Percentiles rank a stretch among this genome's conserved stretches.
phyloP scores from a whole-genome alignment of 1,284 basidiomycete species.

The Puccinia coronata region DNA sequence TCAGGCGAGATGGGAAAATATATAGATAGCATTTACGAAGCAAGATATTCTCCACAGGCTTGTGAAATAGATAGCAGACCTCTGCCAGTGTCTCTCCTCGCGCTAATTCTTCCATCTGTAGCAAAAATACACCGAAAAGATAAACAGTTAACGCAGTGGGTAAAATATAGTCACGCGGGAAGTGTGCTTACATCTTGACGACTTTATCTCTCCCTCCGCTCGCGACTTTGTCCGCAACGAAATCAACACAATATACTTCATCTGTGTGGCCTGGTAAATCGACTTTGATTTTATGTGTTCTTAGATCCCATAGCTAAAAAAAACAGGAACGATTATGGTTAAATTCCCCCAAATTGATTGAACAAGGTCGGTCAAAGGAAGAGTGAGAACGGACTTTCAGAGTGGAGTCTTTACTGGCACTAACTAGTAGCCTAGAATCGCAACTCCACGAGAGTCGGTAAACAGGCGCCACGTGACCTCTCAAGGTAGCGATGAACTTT shows the following conservation, averaged over 20 bases:
- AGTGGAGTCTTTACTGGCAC: constrained; percentile 92
- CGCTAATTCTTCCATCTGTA: constrained; percentile 21
- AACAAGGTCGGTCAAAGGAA: not conserved
- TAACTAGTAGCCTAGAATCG: constrained; percentile 85
- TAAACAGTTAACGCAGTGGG: not conserved
- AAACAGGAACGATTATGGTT: constrained; percentile 10
- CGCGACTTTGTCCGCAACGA: constrained; percentile 95
- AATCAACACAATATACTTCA: constrained; percentile 98
- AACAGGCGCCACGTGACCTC: constrained; percentile 91
- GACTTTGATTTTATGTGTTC: constrained; percentile 86
- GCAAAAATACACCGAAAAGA: not conserved
- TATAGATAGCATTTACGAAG: not conserved
- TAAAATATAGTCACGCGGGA: not conserved
- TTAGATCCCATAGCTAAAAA: constrained; percentile 83
- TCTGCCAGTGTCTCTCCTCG: not conserved
- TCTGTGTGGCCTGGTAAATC: constrained; percentile 95
- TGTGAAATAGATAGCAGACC: not conserved
- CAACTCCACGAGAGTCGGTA: constrained; percentile 94
- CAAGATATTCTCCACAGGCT: not conserved
- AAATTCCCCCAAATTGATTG: no score
- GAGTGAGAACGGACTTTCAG: constrained; percentile 69
- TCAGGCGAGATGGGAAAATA: not conserved
- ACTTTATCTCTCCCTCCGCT: constrained; percentile 76
- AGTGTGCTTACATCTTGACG: constrained; percentile 64
- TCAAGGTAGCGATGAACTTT: constrained; percentile 84